These are phyloP conservation scores for Talaromyces sp. DNA, from an alignment of 2,329 filamentous ascomycete genomes.

Conservation along the genomic window DNA sequence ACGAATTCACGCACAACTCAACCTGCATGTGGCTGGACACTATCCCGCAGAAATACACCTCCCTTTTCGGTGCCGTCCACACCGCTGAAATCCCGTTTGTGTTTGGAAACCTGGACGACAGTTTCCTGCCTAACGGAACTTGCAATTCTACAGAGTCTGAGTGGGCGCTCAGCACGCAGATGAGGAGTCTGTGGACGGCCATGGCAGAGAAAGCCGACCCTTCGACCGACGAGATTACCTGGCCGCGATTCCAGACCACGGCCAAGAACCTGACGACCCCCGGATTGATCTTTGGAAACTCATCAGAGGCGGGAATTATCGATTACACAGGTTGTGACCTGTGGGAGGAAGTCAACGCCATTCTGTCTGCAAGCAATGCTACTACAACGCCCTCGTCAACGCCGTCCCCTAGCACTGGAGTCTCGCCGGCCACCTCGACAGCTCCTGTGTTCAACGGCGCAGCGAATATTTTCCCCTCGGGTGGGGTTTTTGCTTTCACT, in stretches of 20 bases:
- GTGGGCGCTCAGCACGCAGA: conserved; percentile 13
- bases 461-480: background rate
- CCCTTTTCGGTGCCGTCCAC: conserved; percentile 10
- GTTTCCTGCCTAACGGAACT: background rate
- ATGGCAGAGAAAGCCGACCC: conserved; percentile 18
- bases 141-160: conserved; percentile 14
- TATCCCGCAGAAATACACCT: background rate
- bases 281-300: conserved; percentile 14
- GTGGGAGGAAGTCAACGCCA: conserved; percentile 14
- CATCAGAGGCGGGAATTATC: conserved; percentile 9
- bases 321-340: conserved; percentile 15
- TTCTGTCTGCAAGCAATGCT: background rate
- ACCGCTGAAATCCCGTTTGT: conserved; percentile 11
- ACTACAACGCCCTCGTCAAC: background rate
- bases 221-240: conserved; percentile 6
- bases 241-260: conserved; percentile 14
- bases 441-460: background rate
- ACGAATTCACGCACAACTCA: conserved; percentile 17
- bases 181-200: conserved; percentile 17
- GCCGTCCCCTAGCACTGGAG: background rate
- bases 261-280: background rate
- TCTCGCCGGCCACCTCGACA: background rate
- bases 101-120: conserved; percentile 13
- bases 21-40: conserved; percentile 17
- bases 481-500: background rate